Evolutionary conservation across 2,329 filamentous ascomycete genomes (phyloP), one percentile per base, ranked within the genome.

Genomic region (Graphilbum sp.): DNA sequence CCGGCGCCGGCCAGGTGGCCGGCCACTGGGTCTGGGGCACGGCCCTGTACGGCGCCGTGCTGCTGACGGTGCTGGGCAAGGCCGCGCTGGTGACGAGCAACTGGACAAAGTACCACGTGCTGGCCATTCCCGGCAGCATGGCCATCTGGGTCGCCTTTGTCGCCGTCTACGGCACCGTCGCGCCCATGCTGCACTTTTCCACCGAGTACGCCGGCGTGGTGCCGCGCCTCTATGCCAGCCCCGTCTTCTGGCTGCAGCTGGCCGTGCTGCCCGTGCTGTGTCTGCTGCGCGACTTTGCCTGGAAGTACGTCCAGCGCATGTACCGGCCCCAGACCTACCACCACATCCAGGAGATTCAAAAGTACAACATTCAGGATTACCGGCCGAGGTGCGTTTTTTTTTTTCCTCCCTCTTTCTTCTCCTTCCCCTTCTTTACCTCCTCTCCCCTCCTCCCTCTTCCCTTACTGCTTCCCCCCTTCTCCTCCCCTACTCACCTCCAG

Each of bases 341-440:
- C 51, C 90, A 98, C 57, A 90, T 98, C 46, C 90, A 98, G 60
- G 90, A 98, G 63, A 98, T 98, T 49, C 90, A 98, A 59, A 98
- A 98, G 62, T 98, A 96, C 64, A 98, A 98, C 52, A 94, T 98
- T 43, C 90, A 98, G 62, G 90, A 98, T 62, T 98, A 98, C 60
- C 71, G 90, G 53, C 90, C 90, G 44, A 78, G 90, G 83, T 87
- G 71, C 49, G 70, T 65, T 36, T 15, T 24, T 5, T 32, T 8
- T 29, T 9, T 5, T 15, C 23, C 13, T 9, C 4, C 27, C 13
- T 23, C 33, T 20, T 30, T 29, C 13, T 5, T 29, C 13, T 29
- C 11, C 23, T 12, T 16, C 43, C 35, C 34, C 27, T 12, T 33
- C 23, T 17, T 9, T 5, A 25, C 12, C 17, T 35, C n/a, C 29